Evolutionary conservation across 495 filamentous ascomycete species (phyloP), one percentile per base, ranked within the genome.

Genomic region (Annulohypoxylon bovei): DNA sequence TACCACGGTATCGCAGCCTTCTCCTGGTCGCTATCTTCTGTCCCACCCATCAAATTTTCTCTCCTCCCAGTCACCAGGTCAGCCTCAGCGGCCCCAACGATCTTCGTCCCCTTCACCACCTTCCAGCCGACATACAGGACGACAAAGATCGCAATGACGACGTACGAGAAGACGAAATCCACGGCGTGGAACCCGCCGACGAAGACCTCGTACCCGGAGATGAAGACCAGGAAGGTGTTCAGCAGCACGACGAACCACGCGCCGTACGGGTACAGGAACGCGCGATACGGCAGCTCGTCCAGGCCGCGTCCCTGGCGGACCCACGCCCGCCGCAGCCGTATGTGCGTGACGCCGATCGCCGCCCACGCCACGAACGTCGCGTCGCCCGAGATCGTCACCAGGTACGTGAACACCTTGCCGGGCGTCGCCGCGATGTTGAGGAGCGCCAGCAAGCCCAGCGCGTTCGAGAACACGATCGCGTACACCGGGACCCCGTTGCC

Each of bases 331-430:
- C 92, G 0, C 84, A 87, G 54, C 3, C 75, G 62, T 23, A 77
- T 49, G 18, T 82, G 84, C 63, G 85, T 86, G 76, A 89, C 87
- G 12, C 72, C 79, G 28, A 89, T 79, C 70, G 88, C 88, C 42
- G 85, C 84, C 88, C 88, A 91, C 32, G 86, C 87, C 69, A 92
- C 84, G 68, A 90, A 81, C 20, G 81, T 82, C n/a, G 86, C 84
- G 18, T 87, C 79, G 12, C 84, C 85, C 39, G 80, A 84, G 25
- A 90, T 81, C 64, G 83, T 86, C 22, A 87, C 74, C 49, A 89
- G 79, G 81, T 86, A 89, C 39, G 71, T 77, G 67, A 88, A 89
- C 11, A 88, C 82, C 27, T 77, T 81, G 7, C 76, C 81, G 1
- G 89, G 87, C 63, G 85, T 85, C 25, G 79, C 81, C 5, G 82